Evolutionary conservation across 2,329 filamentous ascomycete species (phyloP), one percentile per base, ranked within the genome.

Genomic region (Cladosporium cucumerinum): DNA sequence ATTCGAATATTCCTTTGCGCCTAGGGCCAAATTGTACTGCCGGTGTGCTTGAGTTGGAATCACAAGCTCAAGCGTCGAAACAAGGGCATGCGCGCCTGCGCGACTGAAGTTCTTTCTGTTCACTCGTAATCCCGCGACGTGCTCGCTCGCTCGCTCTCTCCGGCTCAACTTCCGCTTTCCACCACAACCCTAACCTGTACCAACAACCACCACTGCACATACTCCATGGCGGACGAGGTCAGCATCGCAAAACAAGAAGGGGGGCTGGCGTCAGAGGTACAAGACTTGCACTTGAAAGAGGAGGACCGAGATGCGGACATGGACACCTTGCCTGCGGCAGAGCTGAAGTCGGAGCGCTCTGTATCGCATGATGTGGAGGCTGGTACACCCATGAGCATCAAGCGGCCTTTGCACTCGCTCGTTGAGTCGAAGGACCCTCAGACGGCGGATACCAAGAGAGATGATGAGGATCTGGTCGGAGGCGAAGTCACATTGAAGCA

Each of bases 401-500:
- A 70, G 65, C 68, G 65, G 30, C 59, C 61, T 26, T 74, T 72
- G 32, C 69, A 68, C 39, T 74, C 72, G 57, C 72, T 71, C 11
- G 52, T 66, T 30, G 75, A 74, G 62, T 52, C 43, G 14, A 48
- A 67, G 32, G 71, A 73, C 16, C 69, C 72, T 32, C 69, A 74
- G n/a, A 78, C 79, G 7, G 76, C 80, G 16, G 72, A 74, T 8
- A 67, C 71, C 60, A 77, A 76, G 60, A 74, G 73, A 63, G 78
- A 81, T 64, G 72, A 80, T 39, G 82, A 86, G 73, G 84, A 86
- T 70, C 81, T 80, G 48, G 78, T 89, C 60, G 84, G 84, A 65
- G 86, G 85, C 68, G 85, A 86, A 66, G 85, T 89, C 65, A 84
- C 82, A 59, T 75, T 89, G 72, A 89, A 87, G 75, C 79, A 85